Evolutionary conservation across 1,284 basidiomycete species (phyloP), one percentile per base, ranked within the genome.

Genomic region (Chalciporus sp.): DNA sequence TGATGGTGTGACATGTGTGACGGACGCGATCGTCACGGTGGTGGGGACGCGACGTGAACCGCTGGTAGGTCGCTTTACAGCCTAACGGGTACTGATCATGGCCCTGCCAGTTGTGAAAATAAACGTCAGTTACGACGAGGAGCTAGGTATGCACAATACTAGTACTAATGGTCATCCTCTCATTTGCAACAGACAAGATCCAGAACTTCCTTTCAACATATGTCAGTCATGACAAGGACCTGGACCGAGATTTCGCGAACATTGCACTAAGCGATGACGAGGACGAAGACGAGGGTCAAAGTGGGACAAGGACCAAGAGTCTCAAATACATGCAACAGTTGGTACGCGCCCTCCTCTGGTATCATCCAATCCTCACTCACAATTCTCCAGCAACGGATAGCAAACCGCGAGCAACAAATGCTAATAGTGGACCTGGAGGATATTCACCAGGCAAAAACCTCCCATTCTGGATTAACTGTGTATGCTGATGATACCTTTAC

Each of bases 321-420:
- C 71, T 86, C 20, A 96, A 98, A 75, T 99, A 99, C 72, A 90
- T 95, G 83, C 80, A 83, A 49, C 91, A 95, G 67, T 78, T 99
- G 71, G 93, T 95, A 71, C 69, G 88, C 70, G 54, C 63, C 40
- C 45, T 50, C 42, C 40, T 42, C 48, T 47, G 66, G 67, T 62
- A 60, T 64, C 66, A 68, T 67, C 63, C 65, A 53, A 58, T 67
- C 61, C 59, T 71, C 55, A 68, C 51, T 29, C 20, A 47, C 53
- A 59, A 58, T 58, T 20, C 52, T 57, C 46, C 61, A 95, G 91
- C 92, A 95, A 89, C 82, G 82, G 50, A 90, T 99, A 57, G 92
- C 95, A 48, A 97, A 99, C 72, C 84, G 96, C 43, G 90, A 96
- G 57, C 91, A 95, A 68, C 84, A 92, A 60, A 88, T 88, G 81